A percentile compares a stretch with the other conserved stretches of the same genome.
phyloP scores from a whole-genome alignment of 2,329 filamentous ascomycete genomes.

The Sordariomycetes sp. region DNA sequence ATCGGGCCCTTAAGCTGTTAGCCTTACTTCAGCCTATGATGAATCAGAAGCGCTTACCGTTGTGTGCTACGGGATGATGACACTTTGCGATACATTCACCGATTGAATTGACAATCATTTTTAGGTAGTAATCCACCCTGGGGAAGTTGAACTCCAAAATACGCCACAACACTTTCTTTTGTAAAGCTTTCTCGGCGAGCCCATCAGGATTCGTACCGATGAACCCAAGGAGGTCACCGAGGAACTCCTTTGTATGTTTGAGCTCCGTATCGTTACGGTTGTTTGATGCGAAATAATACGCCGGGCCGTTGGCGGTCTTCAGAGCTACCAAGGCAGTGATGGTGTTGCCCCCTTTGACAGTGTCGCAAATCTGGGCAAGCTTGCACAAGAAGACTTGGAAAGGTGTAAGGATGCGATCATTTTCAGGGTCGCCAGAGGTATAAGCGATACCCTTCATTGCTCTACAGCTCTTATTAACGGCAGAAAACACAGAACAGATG shows the following conservation, averaged over 20 bases:
- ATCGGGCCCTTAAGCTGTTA: conserved; percentile 1
- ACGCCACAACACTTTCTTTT: conserved; percentile 8
- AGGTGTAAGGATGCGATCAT: neutral
- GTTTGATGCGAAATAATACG: conserved; percentile 8
- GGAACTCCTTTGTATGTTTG: conserved; percentile 4
- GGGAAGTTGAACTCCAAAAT: conserved; percentile 5
- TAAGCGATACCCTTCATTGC: neutral
- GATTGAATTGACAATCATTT: neutral
- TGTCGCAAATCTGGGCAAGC: conserved; percentile 9
- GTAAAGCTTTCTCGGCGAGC: conserved; percentile 1
- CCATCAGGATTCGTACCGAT: conserved; percentile 6
- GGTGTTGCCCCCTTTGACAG: conserved; percentile 4
- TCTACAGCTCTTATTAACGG: neutral
- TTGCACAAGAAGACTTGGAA: conserved; percentile 7
- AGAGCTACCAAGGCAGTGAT: conserved; percentile 7
- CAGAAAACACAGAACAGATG: neutral
- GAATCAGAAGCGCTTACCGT: neutral
- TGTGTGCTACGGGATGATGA: neutral
- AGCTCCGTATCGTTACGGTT: conserved; percentile 5
- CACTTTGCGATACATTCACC: conserved; percentile 2
- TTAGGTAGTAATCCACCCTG: conserved; percentile 5
- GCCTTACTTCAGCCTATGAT: neutral
- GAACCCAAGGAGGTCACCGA: conserved; percentile 4
- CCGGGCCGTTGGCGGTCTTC: conserved; percentile 2
- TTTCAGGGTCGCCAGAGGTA: neutral